Evolutionary conservation across 352 stramenopile genomes (phyloP).

Genomic region (Phytophthora crassamura): DNA sequence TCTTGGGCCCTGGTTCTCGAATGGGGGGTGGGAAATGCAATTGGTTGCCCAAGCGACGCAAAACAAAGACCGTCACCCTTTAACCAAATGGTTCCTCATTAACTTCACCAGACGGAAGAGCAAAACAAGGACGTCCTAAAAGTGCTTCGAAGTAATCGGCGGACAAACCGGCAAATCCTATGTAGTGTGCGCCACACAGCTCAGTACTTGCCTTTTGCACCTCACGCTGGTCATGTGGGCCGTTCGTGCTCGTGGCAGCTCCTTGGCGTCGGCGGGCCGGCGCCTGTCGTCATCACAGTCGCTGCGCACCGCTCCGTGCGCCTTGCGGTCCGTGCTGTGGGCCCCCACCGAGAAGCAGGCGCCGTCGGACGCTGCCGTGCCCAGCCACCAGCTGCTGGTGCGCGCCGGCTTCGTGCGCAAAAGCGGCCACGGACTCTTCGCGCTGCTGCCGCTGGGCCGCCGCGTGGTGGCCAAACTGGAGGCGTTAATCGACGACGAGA

Average conservation of each 20-base stretch:
- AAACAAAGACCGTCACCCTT: no score
- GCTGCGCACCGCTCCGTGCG: conserved; percentile 17
- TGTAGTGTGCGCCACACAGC: conserved; percentile 24
- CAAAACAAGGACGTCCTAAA: no score
- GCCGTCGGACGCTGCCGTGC: conserved; percentile 79
- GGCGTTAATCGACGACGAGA: conserved; percentile 82
- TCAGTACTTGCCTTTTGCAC: background rate
- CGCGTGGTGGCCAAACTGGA: conserved; percentile 84
- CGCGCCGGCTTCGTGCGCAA: conserved; percentile 90
- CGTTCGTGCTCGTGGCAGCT: conserved; percentile 13
- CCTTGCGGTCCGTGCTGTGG: conserved; percentile 66
- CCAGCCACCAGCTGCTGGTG: conserved; percentile 86
- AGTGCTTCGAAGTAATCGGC: no score
- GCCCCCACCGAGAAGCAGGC: conserved; percentile 80
- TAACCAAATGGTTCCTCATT: no score
- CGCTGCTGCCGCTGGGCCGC: conserved; percentile 78
- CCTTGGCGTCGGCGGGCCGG: conserved; percentile 4
- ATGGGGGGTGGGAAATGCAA: no score
- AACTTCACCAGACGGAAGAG: no score
- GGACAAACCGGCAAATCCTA: no score
- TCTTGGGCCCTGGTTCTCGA: no score
- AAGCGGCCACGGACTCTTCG: conserved; percentile 80
- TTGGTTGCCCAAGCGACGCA: no score
- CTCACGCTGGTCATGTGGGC: conserved; percentile 32
- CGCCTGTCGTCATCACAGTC: conserved; percentile 28